Evolutionary conservation across 2,329 filamentous ascomycete genomes (phyloP).

Genomic region (Trichoderma atroviride): DNA sequence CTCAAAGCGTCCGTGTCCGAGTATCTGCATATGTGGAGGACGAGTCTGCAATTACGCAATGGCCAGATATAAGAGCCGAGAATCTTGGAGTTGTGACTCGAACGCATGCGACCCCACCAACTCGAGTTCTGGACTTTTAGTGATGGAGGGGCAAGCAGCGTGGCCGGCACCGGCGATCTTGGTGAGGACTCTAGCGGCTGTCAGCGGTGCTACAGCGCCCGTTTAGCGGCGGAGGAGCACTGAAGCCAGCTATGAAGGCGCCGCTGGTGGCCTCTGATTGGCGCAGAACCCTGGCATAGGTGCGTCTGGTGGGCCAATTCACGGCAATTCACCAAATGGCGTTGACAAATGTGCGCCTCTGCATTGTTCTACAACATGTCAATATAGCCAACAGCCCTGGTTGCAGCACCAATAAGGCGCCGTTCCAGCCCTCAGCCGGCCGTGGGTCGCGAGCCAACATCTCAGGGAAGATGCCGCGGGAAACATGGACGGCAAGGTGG

Average conservation of each 20-base stretch:
- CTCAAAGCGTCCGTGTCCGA: neutral
- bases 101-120: neutral
- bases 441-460: neutral
- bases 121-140: neutral
- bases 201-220: neutral
- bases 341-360: neutral
- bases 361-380: neutral
- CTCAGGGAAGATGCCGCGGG: neutral
- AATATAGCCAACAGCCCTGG: neutral
- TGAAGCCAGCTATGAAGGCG: neutral
- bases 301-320: neutral
- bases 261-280: neutral
- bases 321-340: neutral
- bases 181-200: neutral
- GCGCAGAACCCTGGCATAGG: neutral
- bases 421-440: neutral
- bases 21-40: neutral
- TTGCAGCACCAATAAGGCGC: neutral
- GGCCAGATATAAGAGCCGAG: neutral
- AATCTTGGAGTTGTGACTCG: slow-evolving; percentile 6
- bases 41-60: neutral
- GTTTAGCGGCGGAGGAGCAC: slow-evolving; percentile 2
- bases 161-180: slow-evolving; percentile 24
- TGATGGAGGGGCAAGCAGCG: neutral
- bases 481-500: slow-evolving; percentile 18